Evolutionary conservation across 2,329 filamentous ascomycete species (phyloP).

Genomic region (Venturia oleaginea): DNA sequence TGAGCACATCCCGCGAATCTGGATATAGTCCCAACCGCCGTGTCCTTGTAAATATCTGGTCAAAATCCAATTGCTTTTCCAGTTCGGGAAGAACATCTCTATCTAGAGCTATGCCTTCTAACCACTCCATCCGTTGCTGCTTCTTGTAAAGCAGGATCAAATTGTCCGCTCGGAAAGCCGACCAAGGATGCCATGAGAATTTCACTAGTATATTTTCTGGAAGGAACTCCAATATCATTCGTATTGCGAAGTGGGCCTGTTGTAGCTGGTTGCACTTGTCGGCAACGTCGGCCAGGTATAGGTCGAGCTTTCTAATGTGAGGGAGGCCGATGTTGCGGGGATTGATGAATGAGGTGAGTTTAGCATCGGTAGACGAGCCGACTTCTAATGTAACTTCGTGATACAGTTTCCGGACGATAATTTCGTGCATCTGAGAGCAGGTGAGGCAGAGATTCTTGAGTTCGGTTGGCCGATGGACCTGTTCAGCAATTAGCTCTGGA

Average conservation of each 20-base stretch:
- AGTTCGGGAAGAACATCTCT: conserved; percentile 32
- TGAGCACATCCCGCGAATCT: conserved; percentile 35
- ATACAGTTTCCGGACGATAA: conserved; percentile 38
- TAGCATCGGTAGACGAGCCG: conserved; percentile 34
- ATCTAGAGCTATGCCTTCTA: conserved; percentile 40
- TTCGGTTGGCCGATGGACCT: conserved; percentile 36
- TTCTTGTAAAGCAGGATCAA: conserved; percentile 38
- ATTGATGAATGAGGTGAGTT: conserved; percentile 37
- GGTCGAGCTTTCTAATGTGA: conserved; percentile 36
- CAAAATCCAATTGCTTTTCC: conserved; percentile 32
- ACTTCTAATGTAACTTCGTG: conserved; percentile 38
- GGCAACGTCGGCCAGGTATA: conserved; percentile 36
- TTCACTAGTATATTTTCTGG: conserved; percentile 40
- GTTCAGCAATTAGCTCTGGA: background rate
- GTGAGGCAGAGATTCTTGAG: conserved; percentile 39
- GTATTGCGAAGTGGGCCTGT: conserved; percentile 38
- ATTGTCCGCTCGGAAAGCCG: conserved; percentile 38
- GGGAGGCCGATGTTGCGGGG: conserved; percentile 39
- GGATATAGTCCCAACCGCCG: conserved; percentile 39
- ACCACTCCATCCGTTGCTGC: conserved; percentile 40
- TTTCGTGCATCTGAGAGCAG: conserved; percentile 37
- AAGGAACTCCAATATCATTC: conserved; percentile 40
- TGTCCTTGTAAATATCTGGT: conserved; percentile 33
- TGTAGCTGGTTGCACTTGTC: conserved; percentile 37
- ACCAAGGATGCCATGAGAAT: conserved; percentile 44